Evolutionary conservation across 441 rosid species (phyloP).

Genomic region (Corymbia citriodora): DNA sequence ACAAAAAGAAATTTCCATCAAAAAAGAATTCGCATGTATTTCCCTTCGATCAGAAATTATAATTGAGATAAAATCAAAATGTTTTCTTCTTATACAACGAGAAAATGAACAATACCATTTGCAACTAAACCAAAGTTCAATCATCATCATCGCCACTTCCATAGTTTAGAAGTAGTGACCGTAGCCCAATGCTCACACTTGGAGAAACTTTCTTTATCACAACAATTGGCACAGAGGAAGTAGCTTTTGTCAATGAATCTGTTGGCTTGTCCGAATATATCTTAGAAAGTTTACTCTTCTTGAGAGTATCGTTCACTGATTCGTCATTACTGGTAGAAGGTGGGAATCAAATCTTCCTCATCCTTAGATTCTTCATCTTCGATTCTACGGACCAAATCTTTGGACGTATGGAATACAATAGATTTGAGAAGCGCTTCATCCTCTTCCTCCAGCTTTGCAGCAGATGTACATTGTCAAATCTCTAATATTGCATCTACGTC

Average conservation of each 20-base stretch:
- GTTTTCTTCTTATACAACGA: neutral
- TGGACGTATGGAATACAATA: conserved; percentile 47
- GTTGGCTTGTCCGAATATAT: conserved; percentile 45
- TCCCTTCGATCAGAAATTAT: neutral
- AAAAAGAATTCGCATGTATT: neutral
- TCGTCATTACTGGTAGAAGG: conserved; percentile 4
- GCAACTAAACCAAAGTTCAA: neutral
- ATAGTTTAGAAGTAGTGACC: conserved; percentile 45
- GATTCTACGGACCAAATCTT: conserved; percentile 51
- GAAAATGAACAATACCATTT: neutral
- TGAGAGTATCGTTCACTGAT: conserved; percentile 8
- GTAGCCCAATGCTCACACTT: conserved; percentile 22
- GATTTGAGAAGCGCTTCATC: conserved; percentile 82
- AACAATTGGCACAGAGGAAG: neutral
- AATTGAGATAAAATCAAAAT: neutral
- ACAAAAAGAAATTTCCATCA: neutral
- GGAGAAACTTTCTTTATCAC: neutral
- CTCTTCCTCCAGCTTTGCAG: conserved; percentile 71
- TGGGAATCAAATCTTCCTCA: conserved; percentile 22
- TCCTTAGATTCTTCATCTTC: conserved; percentile 52
- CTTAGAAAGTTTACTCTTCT: conserved; percentile 52
- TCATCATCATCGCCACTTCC: conserved; percentile 31
- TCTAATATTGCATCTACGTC: conserved; percentile 76
- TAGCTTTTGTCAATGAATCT: conserved; percentile 35
- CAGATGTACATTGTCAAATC: conserved; percentile 59